Evolutionary conservation across 163 green algal genomes (phyloP), one percentile per base, ranked within the genome.

Genomic region (Scenedesmus sp.): DNA sequence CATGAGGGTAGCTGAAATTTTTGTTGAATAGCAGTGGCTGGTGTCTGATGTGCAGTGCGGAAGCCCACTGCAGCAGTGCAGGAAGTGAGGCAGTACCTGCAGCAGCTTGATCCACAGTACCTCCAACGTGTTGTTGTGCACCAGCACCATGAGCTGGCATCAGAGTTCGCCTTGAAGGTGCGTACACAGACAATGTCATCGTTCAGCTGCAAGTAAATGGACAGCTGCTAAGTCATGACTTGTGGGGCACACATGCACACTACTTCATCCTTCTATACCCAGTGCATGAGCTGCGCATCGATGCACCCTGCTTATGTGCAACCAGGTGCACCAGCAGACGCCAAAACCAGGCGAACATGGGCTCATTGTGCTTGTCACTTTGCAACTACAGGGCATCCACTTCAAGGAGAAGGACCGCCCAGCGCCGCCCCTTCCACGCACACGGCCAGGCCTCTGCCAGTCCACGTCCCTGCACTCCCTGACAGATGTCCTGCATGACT

Each of bases 81-180:
- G 57, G 34, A 83, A 7, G 20, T 93, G 0, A 46, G 10, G 6
- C 26, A 81, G 26, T 94, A 94, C 87, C 26, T 94, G 20, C 16
- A 90, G 57, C 52, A 73, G 6, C n/a, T 94, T 15, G 79, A 90
- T 9, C 23, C 90, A 7, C 52, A 34, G 5, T 91, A 87, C 26
- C 56, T 56, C 9, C 3, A 23, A 2, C 77, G 82, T 5, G 46
- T 94, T 10, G 85, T 94, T 26, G 10, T 94, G 62, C 92, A 94
- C 84, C 64, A 79, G 46, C 92, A 94, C n/a, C 92, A 94, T 83
- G 64, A 59, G 18, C 20, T 94, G 10, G 89, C 84, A 74, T 15
- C 20, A 1, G 84, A 93, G 20, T 90, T 90, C 12, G 12, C 4
- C 9, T 34, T 94, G 12, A 93, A 93, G 92, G 92, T 93, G 10